Evolutionary conservation across 495 filamentous ascomycete species (phyloP).

Genomic region (Cetradonia linearis): DNA sequence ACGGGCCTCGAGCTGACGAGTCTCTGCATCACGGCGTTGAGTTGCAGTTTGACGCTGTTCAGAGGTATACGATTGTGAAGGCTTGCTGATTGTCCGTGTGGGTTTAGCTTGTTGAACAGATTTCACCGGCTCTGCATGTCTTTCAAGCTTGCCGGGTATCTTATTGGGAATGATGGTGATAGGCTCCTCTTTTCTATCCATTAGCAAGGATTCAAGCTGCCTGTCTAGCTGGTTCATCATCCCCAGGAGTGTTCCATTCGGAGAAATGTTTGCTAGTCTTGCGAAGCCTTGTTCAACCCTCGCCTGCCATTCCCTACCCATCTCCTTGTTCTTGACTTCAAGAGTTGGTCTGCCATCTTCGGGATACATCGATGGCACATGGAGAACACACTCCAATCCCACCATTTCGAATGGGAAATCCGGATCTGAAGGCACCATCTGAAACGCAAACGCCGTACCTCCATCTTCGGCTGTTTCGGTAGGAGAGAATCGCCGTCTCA

Average conservation of each 20-base stretch:
- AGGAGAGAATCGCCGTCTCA: constrained; percentile 61
- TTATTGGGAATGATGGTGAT: constrained; percentile 66
- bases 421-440: constrained; percentile 68
- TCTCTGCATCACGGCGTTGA: constrained; percentile 53
- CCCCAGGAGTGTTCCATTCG: constrained; percentile 51
- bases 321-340: constrained; percentile 61
- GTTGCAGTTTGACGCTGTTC: constrained; percentile 54
- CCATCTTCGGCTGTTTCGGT: constrained; percentile 43
- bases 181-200: constrained; percentile 62
- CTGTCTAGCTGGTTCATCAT: constrained; percentile 66
- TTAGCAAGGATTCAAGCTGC: constrained; percentile 61
- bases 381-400: constrained; percentile 59
- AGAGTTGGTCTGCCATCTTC: constrained; percentile 43
- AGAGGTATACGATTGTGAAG: constrained; percentile 32
- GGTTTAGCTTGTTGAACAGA: neutral
- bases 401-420: constrained; percentile 74
- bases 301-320: constrained; percentile 67
- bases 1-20: constrained; percentile 67
- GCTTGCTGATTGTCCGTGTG: constrained; percentile 17
- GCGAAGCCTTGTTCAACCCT: constrained; percentile 78
- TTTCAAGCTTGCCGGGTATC: constrained; percentile 22
- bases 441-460: constrained; percentile 51
- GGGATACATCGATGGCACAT: constrained; percentile 57
- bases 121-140: constrained; percentile 3
- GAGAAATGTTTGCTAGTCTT: constrained; percentile 45